These are phyloP conservation scores for Mucor racemosus DNA, from an alignment of 371 early-diverging fungal genomes.

Conservation along the genomic window DNA sequence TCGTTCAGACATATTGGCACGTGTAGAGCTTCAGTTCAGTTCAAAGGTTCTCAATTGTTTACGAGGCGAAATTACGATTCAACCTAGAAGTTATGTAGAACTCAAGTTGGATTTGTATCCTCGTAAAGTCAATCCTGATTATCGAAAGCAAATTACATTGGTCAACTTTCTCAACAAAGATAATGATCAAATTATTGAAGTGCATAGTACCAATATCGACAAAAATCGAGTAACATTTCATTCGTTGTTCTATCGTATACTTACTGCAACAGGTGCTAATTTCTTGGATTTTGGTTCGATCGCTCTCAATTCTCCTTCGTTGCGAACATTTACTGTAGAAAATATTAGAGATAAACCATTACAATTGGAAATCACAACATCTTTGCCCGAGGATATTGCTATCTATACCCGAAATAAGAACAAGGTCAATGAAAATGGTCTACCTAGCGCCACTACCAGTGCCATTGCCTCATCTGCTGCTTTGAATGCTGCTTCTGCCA, in stretches of 20 bases:
- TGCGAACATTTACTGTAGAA: slow-evolving; percentile 85
- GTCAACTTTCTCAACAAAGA: slow-evolving; percentile 88
- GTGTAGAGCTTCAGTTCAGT: slow-evolving; percentile 83
- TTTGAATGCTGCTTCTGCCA: neutral
- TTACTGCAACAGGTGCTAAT: slow-evolving; percentile 89
- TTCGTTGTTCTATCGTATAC: slow-evolving; percentile 92
- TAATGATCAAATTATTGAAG: slow-evolving; percentile 91
- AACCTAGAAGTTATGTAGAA: slow-evolving; percentile 81
- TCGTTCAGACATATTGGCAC: slow-evolving; percentile 85
- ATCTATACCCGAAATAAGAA: slow-evolving; percentile 55
- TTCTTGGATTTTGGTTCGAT: slow-evolving; percentile 93
- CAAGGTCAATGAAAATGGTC: neutral
- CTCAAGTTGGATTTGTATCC: slow-evolving; percentile 95
- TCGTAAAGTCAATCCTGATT: slow-evolving; percentile 96
- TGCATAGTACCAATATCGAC: slow-evolving; percentile 94
- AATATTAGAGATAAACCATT: slow-evolving; percentile 76
- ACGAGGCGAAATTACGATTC: slow-evolving; percentile 81
- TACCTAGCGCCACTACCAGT: neutral
- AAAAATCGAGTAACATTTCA: slow-evolving; percentile 95
- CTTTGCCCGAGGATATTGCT: slow-evolving; percentile 70
- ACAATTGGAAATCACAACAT: slow-evolving; percentile 66
- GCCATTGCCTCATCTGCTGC: neutral
- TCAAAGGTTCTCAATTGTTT: slow-evolving; percentile 93
- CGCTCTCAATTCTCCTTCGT: slow-evolving; percentile 78
- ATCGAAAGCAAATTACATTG: slow-evolving; percentile 94